Percentiles rank a stretch among this genome's conserved stretches.
These are phyloP conservation scores for Periconia sp. DNA, from an alignment of 2,329 filamentous ascomycete genomes.

Conservation along the genomic window DNA sequence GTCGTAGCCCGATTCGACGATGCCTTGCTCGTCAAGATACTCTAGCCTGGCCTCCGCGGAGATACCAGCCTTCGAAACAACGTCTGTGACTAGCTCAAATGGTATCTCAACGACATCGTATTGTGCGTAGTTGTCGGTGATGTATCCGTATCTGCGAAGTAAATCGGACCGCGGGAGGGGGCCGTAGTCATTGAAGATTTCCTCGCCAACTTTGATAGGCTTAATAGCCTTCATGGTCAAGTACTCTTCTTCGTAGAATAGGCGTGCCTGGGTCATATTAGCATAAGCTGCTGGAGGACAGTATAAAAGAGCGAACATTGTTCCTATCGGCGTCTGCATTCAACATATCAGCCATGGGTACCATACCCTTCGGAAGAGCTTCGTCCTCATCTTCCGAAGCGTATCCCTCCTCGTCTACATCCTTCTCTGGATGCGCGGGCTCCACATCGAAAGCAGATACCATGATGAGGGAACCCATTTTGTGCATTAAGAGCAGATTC, in stretches of 20 bases:
- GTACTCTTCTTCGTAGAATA: slow-evolving; percentile 64
- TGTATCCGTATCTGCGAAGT: slow-evolving; percentile 83
- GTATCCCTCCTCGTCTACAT: slow-evolving; percentile 63
- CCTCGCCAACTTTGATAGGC: slow-evolving; percentile 71
- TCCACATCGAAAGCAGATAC: slow-evolving; percentile 88
- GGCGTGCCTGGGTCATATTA: slow-evolving; percentile 53
- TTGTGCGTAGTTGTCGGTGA: slow-evolving; percentile 75
- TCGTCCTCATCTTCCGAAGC: slow-evolving; percentile 55
- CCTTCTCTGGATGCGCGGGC: slow-evolving; percentile 50
- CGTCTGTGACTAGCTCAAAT: slow-evolving; percentile 59
- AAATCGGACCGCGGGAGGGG: slow-evolving; percentile 83
- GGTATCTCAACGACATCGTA: slow-evolving; percentile 86
- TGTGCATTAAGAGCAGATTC: slow-evolving; percentile 68
- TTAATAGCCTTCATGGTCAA: slow-evolving; percentile 76
- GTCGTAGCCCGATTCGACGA: slow-evolving; percentile 78
- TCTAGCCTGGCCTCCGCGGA: slow-evolving; percentile 43
- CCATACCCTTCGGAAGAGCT: slow-evolving; percentile 76
- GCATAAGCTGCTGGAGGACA: neutral
- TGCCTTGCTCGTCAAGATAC: slow-evolving; percentile 66
- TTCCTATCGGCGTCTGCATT: slow-evolving; percentile 85
- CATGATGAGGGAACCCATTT: slow-evolving; percentile 90
- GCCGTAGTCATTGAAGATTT: slow-evolving; percentile 90
- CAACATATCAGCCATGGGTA: slow-evolving; percentile 87
- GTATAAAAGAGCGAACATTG: slow-evolving; percentile 63
- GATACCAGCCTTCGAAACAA: slow-evolving; percentile 17